Base-by-base conservation (phyloP, 2,329 filamentous ascomycete species). In the Pestalotiopsis sp. region DNA sequence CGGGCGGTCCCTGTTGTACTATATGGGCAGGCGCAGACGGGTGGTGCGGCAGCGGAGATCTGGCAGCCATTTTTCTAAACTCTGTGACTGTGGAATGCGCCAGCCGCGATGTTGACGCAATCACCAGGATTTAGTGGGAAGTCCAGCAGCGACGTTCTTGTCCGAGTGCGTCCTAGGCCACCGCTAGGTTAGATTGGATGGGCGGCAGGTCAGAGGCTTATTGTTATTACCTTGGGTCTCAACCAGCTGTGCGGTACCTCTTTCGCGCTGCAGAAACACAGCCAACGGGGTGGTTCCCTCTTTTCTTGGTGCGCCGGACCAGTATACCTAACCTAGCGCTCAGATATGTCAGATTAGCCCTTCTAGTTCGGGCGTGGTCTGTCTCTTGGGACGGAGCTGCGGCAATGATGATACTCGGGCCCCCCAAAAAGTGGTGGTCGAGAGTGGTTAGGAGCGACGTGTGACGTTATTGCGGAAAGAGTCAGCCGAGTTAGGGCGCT, bases 61-160 rank as follows among this genome's bases (percentile, higher is more conserved):
- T 60, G 56, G 59, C 52, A 26, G 60, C 66, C 66, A 67, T 67
- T 44, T 56, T 61, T 59, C 38, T 52, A n/a, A 52, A n/a, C 17
- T 52, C 17, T 9, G 44, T 52, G 44, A 52, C 44, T 52, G 60
- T 61, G 64, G 52, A 66, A 60, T 66, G 61, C 61, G 39, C 61
- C 61, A 65, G 30, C 22, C 52, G 63, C n/a, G n/a, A 55, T 66
- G 58, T 66, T 66, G 65, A 66, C 65, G 65, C 65, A 66, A 66
- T 66, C 57, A 30, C 57, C 60, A 48, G 60, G 58, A 55, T 30
- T 66, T 66, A 66, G 64, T 52, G 39, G 22, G 22, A 11, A 59
- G 44, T 26, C 63, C 10, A 30, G 24, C 39, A 20, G 26, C 35
- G 62, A 57, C 40, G n/a, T 35, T 44, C 62, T 57, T 55, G 44